These are phyloP conservation scores for Ambrosia trifida DNA, from an alignment of 129 eudicot species.

Conservation along the genomic window DNA sequence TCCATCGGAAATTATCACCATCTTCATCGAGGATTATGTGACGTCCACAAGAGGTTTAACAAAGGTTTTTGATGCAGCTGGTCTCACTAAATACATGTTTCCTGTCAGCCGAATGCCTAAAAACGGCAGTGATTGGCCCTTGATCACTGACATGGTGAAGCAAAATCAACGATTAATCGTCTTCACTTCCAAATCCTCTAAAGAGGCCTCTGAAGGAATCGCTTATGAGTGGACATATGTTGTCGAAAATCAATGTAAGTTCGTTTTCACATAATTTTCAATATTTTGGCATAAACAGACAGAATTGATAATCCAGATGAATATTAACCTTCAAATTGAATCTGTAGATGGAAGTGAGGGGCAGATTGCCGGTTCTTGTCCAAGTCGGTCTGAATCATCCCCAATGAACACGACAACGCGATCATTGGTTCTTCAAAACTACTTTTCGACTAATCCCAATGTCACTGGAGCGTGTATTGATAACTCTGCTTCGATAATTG, in stretches of 20 bases:
- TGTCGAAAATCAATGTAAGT: conserved; percentile 93
- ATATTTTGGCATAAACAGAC: background rate
- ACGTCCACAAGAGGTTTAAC: conserved; percentile 62
- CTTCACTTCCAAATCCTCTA: conserved; percentile 62
- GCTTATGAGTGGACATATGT: conserved; percentile 88
- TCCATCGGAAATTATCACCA: conserved; percentile 82
- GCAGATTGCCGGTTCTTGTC: conserved; percentile 67
- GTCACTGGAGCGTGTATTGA: conserved; percentile 65
- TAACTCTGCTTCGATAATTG: conserved; percentile 63
- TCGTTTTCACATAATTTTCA: conserved; percentile 28
- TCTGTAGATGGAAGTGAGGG: conserved; percentile 79
- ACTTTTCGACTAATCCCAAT: conserved; percentile 71
- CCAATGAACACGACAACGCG: conserved; percentile 62
- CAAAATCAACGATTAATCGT: conserved; percentile 79
- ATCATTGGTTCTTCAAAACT: conserved; percentile 76
- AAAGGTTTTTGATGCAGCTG: conserved; percentile 74
- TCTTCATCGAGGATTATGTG: conserved; percentile 88
- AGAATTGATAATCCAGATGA: background rate
- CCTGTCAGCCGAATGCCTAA: conserved; percentile 83
- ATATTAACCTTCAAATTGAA: conserved; percentile 8
- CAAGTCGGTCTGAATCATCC: conserved; percentile 78
- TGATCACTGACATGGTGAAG: conserved; percentile 80
- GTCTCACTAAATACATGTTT: conserved; percentile 65
- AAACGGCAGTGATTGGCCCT: conserved; percentile 90
- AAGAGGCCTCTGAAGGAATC: conserved; percentile 78